Base-by-base conservation (phyloP, 306 rosid species). In the Sindora glabra region DNA sequence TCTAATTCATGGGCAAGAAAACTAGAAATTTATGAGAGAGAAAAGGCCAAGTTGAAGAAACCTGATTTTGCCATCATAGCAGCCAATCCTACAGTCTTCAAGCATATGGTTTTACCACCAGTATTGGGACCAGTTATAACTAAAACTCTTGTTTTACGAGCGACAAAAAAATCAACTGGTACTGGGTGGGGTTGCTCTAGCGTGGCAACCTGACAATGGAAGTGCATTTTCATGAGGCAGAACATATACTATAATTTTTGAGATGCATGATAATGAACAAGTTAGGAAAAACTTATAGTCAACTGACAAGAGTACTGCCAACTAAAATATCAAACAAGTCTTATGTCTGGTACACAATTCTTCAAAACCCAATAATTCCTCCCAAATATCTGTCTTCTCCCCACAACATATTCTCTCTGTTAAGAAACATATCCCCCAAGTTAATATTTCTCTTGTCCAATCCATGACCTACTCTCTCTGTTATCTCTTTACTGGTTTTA, bases 31-130 rank as follows among this genome's bases (percentile, higher is more conserved):
- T 4, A 3, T 5, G 34, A 54, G 34, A 21, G 19, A 39, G 12
- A 42, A 18, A 26, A 42, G 37, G 29, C 62, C 8, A 65, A 26
- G 34, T 65, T 40, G 44, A 63, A 59, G 15, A 42, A 44, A 92
- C 99, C 96, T 92, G 99, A 88, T 73, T 83, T 92, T 64, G 96
- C 96, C 99, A 92, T 88, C 90, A 86, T 85, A 65, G 90, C 95
- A 74, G 96, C 89, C 84, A 89, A 78, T 74, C 95, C 99, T 30
- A 92, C 46, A 5, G 99, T 92, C 75, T 92, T 89, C 72, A 92
- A 72, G 79, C 90, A 82, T 74, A 92, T 83, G 38, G 96, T 92
- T 86, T 92, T 92, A 22, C 96, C 99, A 39, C 99, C 96, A 7
- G 95, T 88, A 65, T 92, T 92, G 51, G 99, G 96, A 47, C 99